Evolutionary conservation across 2,329 filamentous ascomycete species (phyloP), one percentile per base, ranked within the genome.

Genomic region (Leptographium wingfieldii): DNA sequence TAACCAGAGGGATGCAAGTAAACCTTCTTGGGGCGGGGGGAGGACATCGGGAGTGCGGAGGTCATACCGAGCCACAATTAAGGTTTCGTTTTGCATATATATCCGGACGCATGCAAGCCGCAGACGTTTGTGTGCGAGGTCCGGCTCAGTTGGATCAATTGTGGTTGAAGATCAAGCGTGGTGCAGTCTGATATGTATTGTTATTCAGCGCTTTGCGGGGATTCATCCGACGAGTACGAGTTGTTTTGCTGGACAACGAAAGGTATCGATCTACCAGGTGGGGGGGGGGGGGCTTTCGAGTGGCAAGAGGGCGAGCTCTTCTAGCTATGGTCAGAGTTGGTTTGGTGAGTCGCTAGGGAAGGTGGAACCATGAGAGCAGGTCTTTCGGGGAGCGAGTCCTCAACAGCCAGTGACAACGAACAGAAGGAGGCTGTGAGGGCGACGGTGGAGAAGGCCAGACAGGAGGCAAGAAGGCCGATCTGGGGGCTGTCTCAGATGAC

Each of bases 1-100:
- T 53, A 31, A 52, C 9, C 27, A 25, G 22, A 52, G 25, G 3
- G 16, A 14, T 35, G 35, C 25, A 35, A 38, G 49, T 48, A 33
- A 12, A 59, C 49, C 40, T 51, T 49, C 40, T 51, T 51, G 55
- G 43, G 58, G 60, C 56, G 61, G 51, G 59, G 29, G 58, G 38
- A 25, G 16, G 49, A 31, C 5, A 29, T 35, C 10, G 29, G 54
- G 54, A 59, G 51, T 58, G 35, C 57, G 57, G 60, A 59, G 58
- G 59, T 51, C 60, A 46, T 61, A 59, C 62, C 56, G 51, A 58
- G 55, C 58, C 53, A 54, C 48, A 60, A 60, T 62, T 62, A 59
- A 63, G 57, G 59, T 63, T 63, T 62, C 58, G 62, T 52, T 61
- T 40, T 51, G 56, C 56, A 58, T 43, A 53, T 59, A 61, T 48